Evolutionary conservation across 2,329 filamentous ascomycete species (phyloP), one percentile per base, ranked within the genome.

Genomic region (Claviceps digitariae): DNA sequence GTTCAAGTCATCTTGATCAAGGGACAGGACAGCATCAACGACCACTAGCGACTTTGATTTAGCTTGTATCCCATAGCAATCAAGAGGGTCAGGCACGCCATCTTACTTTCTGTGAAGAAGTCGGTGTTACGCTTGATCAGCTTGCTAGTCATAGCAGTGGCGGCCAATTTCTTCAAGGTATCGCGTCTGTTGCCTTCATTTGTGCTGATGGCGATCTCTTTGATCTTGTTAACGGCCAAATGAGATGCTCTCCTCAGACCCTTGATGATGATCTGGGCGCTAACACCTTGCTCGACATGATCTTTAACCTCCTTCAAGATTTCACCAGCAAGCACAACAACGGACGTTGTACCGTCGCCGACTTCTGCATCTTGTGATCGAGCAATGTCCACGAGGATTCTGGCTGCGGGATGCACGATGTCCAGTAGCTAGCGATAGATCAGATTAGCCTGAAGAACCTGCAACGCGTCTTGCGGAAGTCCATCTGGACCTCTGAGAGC

Each of bases 321-420:
- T 74, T 97, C 91, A 58, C 93, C 93, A n/a, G 93, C 93, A 55
- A 98, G 74, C 27, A 98, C 91, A 48, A 98, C 93, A 23, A 98
- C 93, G 3, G 90, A 96, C 25, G 93, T 98, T 54, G 93, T 98
- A 64, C 93, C 93, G 67, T 98, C 93, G 64, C 93, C 93, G 55
- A 98, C 93, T 77, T 98, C 93, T 61, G 93, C 93, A 70, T 98
- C 93, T 84, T 98, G 93, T 67, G 91, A 97, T 72, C 93, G 85
- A 59, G 93, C 91, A 66, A 98, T 98, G 69, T 98, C 93, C 70
- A 93, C 94, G 65, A 98, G 86, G 69, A 98, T 93, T 70, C 90
- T 85, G 63, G 93, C 93, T 61, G 93, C 93, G 61, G 93, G 93
- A 75, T 98, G 93, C 57, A 98, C 88, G 64, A 98, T 97, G 69